phyloP scores from a whole-genome alignment of 371 early-diverging fungal species.

The Lichtheimia ornata region DNA sequence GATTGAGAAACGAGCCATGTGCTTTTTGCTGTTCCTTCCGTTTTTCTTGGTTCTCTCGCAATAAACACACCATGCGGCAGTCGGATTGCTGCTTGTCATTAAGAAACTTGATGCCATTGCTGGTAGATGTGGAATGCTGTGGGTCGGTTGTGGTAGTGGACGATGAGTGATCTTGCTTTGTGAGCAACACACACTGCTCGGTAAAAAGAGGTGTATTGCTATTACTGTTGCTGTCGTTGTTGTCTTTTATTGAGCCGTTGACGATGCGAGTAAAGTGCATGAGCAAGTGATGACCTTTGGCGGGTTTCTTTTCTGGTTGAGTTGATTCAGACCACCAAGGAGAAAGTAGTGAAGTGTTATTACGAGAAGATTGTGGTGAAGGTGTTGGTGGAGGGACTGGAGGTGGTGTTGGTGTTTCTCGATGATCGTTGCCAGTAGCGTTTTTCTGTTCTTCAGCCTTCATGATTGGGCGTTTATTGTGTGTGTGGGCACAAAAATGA shows the following conservation, averaged over 20 bases:
- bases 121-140: too few species aligned
- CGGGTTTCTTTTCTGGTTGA: constrained; percentile 1
- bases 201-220: background rate
- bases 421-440: constrained; percentile 1
- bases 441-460: background rate
- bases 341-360: constrained; percentile 14
- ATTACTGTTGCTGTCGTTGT: background rate
- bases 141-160: too few species aligned
- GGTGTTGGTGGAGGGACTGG: constrained; percentile 17
- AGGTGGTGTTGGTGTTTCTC: constrained; percentile 6
- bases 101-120: too few species aligned
- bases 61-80: constrained; percentile 25
- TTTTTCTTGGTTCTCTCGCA: constrained; percentile 20
- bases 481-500: too few species aligned
- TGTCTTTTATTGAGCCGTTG: background rate
- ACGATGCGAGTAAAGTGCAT: constrained; percentile 15
- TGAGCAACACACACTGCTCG: background rate
- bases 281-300: constrained; percentile 7
- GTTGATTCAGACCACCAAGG: constrained; percentile 17
- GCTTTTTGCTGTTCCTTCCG: constrained; percentile 11
- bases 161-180: background rate
- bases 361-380: constrained; percentile 5
- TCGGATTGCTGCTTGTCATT: constrained; percentile 8
- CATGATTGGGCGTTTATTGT: background rate
- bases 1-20: constrained; percentile 15